Evolutionary conservation across 495 filamentous ascomycete genomes (phyloP), one percentile per base, ranked within the genome.

Genomic region (Chaetomidium leptoderma): DNA sequence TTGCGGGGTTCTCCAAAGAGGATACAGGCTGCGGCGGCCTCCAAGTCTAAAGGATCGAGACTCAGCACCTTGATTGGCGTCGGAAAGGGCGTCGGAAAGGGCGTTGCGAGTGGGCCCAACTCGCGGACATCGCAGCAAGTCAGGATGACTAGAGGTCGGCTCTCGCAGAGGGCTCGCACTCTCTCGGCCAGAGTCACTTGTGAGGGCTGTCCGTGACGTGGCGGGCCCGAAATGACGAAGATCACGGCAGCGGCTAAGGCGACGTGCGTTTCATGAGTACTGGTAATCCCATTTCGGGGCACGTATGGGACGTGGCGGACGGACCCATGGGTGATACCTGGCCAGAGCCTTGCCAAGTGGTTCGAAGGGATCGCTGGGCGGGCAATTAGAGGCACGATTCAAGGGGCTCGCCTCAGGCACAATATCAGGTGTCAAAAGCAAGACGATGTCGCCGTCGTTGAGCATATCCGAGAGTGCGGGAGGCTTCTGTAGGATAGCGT

Each of bases 371-470:
- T 86, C 83, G 48, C 68, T 70, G 51, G 64, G 48, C 21, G 65
- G 44, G 37, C 53, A 27, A 44, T 61, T 39, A 2, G 60, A 44
- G 3, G 47, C 48, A 6, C 19, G 29, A 40, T 66, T 55, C 9
- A 53, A 17, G 23, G 53, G 49, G 47, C 66, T 67, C 48, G 70
- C 60, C 32, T 75, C 66, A 37, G 75, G 71, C 40, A 77, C 66
- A 40, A 84, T 77, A 14, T 79, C 81, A 29, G 83, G 83, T 13
- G 83, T 83, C 17, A 85, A 69, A 21, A 85, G 80, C 33, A 84
- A 66, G 39, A 86, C 66, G 36, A 80, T 74, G 60, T 83, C 79
- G 30, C 73, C 70, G 27, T 77, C 70, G 33, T 64, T 66, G 24
- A 77, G 70, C 40, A 66, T 55, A 39, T 64, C 70, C 32, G 70